phyloP scores from a whole-genome alignment of 768 basidiomycete genomes.

The Chlorophyllum brunneum region DNA sequence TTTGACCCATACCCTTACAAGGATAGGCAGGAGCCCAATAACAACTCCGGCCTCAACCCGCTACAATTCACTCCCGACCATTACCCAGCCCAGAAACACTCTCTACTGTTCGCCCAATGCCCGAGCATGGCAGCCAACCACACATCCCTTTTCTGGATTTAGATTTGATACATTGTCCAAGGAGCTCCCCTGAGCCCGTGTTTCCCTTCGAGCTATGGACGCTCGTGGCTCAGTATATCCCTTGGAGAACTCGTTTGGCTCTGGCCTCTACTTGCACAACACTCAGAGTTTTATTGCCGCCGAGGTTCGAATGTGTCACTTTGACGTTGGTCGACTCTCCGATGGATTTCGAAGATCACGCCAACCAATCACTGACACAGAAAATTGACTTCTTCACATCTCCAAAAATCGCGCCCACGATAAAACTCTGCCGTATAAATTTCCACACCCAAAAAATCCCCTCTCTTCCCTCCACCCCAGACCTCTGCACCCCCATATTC shows the following conservation, averaged over 20 bases:
- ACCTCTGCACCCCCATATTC: neutral
- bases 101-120: no score
- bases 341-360: neutral
- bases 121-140: no score
- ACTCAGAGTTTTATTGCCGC: neutral
- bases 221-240: slow-evolving; percentile 3
- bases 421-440: neutral
- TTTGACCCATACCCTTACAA: slow-evolving; percentile 3
- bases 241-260: neutral
- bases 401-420: neutral
- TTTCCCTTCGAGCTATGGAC: slow-evolving; percentile 11
- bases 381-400: slow-evolving; percentile 7
- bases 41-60: neutral
- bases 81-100: no score
- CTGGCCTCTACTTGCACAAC: slow-evolving; percentile 1
- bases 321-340: slow-evolving; percentile 2
- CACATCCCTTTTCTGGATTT: no score
- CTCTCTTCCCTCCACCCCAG: neutral
- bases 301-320: slow-evolving; percentile 3
- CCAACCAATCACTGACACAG: neutral
- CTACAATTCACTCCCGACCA: neutral
- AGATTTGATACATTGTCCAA: no score
- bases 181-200: neutral
- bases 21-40: neutral
- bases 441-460: neutral